A percentile compares a stretch with the other conserved stretches of the same genome.
phyloP scores from a whole-genome alignment of 441 rosid species.

The Adansonia rubrostipa region DNA sequence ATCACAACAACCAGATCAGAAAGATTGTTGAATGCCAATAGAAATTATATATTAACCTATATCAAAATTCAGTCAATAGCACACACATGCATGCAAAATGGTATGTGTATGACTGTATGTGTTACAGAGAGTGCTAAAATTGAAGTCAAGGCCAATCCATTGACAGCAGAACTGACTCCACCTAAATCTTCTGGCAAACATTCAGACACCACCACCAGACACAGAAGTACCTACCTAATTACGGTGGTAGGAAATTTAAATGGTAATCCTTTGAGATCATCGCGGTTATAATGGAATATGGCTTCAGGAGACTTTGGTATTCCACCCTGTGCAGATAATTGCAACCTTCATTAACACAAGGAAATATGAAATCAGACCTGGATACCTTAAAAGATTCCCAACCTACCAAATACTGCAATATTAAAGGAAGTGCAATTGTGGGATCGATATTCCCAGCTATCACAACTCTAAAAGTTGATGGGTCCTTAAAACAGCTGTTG shows the following conservation, averaged over 20 bases:
- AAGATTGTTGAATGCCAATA: conserved; percentile 26
- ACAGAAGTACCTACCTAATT: conserved; percentile 54
- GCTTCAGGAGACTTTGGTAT: conserved; percentile 82
- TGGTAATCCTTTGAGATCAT: conserved; percentile 88
- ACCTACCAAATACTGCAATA: conserved; percentile 87
- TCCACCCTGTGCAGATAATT: conserved; percentile 67
- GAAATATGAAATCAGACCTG: conserved; percentile 8
- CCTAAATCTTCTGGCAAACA: conserved; percentile 1
- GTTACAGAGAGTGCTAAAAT: conserved; percentile 8
- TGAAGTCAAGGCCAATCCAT: conserved; percentile 5
- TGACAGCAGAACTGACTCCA: conserved; percentile 16
- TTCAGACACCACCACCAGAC: conserved; percentile 1
- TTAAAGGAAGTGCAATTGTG: conserved; percentile 68
- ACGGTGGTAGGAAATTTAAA: conserved; percentile 72
- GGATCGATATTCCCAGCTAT: conserved; percentile 91
- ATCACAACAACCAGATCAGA: conserved; percentile 31
- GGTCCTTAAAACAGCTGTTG: conserved; percentile 86
- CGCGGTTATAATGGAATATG: conserved; percentile 67
- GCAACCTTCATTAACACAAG: conserved; percentile 28
- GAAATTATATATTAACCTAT: conserved; percentile 12
- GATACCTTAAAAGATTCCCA: conserved; percentile 28
- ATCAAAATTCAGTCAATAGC: neutral
- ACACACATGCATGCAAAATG: neutral
- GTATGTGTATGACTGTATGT: neutral
- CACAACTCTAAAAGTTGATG: conserved; percentile 87